Evolutionary conservation across 176 grass and related monocot species (phyloP), one percentile per base, ranked within the genome.

Genomic region (Avena atlantica): DNA sequence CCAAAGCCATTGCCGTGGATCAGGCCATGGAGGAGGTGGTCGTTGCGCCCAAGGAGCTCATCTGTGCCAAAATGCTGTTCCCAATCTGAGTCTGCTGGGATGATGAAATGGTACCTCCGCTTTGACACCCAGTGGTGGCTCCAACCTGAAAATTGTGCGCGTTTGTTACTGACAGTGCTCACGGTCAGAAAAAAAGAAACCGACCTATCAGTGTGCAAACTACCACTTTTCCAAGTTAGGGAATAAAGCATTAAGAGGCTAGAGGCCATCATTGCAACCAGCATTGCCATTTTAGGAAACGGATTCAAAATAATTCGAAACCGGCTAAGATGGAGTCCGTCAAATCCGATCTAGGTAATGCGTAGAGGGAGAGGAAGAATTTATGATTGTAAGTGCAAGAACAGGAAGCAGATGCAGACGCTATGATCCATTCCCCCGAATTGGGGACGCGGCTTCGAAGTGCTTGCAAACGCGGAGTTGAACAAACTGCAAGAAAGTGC

Each of bases 1-100:
- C 96, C 96, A 78, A 95, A 98, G 65, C 96, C 96, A 44, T 96
- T 96, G 81, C 92, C 80, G 68, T 98, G 96, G 79, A 98, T 84
- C 42, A 98, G 76, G 17, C 93, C 96, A 66, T 98, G 96, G 76
- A 98, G 90, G 64, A 98, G 90, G 87, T 98, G 92, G 20, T 87
- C 84, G 36, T 52, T 80, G 49, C 86, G 85, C 37, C 72, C 63
- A 64, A 89, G 87, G 60, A 98, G 80, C 40, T 37, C 71, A 29
- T 92, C 70, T 40, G 87, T 79, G 55, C 83, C 58, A 3, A 86
- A 81, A 25, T 84, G 84, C 42, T 50, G 84, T 76, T 91, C 90
- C 96, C 93, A 96, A 21, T 94, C 66, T 3, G 75, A 79, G 9
- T 68, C 78, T 9, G 85, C 76, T 16, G 96, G 96, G 67, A 98